These are phyloP conservation scores for Pharnaceum exiguum DNA, from an alignment of 148 eudicot genomes.

Conservation along the genomic window DNA sequence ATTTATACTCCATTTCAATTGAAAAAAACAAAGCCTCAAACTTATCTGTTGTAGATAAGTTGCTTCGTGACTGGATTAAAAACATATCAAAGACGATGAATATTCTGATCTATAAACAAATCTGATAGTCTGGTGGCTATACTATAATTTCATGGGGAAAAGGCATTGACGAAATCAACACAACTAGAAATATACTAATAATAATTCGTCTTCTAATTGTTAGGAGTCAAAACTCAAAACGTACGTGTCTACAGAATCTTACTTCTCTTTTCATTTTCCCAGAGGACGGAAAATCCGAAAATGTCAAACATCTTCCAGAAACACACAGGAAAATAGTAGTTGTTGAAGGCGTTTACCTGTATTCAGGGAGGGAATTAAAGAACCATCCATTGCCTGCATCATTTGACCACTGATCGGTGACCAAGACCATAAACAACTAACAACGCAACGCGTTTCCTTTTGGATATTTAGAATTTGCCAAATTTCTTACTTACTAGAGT, in stretches of 20 bases:
- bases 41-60: too few relatives aligned
- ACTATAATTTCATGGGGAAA: not conserved
- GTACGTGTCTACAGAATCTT: too few relatives aligned
- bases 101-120: too few relatives aligned
- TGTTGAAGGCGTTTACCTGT: conserved; percentile 26
- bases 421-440: not conserved
- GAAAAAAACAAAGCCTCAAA: too few relatives aligned
- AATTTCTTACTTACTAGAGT: not conserved
- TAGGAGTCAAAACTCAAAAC: conserved; percentile 10
- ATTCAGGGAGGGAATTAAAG: not conserved
- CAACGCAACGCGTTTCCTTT: too few relatives aligned
- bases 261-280: too few relatives aligned
- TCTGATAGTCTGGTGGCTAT: too few relatives aligned
- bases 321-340: not conserved
- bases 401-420: conserved; percentile 27
- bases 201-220: too few relatives aligned
- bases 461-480: too few relatives aligned
- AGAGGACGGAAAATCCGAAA: not conserved
- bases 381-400: not conserved
- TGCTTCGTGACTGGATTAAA: too few relatives aligned
- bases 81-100: too few relatives aligned
- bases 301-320: conserved; percentile 26
- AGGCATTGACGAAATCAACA: not conserved
- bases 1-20: too few relatives aligned
- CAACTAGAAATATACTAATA: not conserved